Evolutionary conservation across 1,284 basidiomycete species (phyloP).

Genomic region (Microbotryum lychnidis-dioicae): DNA sequence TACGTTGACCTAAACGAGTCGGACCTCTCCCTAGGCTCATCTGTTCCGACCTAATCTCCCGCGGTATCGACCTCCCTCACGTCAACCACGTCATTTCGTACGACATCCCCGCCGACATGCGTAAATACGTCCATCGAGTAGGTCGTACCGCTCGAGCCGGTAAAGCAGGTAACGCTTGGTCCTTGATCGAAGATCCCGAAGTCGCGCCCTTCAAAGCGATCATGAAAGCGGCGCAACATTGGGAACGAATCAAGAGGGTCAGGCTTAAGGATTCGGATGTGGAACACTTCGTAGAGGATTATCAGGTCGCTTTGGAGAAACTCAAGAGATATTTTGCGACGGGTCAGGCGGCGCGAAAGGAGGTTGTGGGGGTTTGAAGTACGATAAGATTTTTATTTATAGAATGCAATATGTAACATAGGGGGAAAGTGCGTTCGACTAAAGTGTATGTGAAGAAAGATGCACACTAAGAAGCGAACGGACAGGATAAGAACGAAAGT

Average conservation of each 20-base stretch:
- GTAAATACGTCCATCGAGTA: conserved; percentile 94
- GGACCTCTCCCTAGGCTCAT: conserved; percentile 55
- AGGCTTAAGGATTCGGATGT: conserved; percentile 60
- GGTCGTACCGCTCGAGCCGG: conserved; percentile 91
- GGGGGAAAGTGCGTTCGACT: too few species aligned
- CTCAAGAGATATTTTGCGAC: conserved; percentile 9
- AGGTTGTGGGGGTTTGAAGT: too few species aligned
- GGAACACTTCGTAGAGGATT: conserved; percentile 51
- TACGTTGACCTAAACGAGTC: background rate
- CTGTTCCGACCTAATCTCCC: conserved; percentile 89
- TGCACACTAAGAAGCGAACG: too few species aligned
- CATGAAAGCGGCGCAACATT: conserved; percentile 65
- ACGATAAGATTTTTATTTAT: too few species aligned
- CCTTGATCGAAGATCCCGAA: conserved; percentile 90
- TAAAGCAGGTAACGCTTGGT: conserved; percentile 78
- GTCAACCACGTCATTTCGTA: conserved; percentile 90
- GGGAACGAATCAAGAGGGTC: conserved; percentile 62
- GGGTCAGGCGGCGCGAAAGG: background rate
- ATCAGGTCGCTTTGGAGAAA: conserved; percentile 40
- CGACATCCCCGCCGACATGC: conserved; percentile 90
- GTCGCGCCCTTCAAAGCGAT: conserved; percentile 81
- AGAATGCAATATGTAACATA: too few species aligned
- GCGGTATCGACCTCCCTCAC: conserved; percentile 90
- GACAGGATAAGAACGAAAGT: too few species aligned
- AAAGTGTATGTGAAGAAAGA: too few species aligned